Evolutionary conservation across 2,329 filamentous ascomycete species (phyloP), one percentile per base, ranked within the genome.

Genomic region (Setomelanomma holmii): DNA sequence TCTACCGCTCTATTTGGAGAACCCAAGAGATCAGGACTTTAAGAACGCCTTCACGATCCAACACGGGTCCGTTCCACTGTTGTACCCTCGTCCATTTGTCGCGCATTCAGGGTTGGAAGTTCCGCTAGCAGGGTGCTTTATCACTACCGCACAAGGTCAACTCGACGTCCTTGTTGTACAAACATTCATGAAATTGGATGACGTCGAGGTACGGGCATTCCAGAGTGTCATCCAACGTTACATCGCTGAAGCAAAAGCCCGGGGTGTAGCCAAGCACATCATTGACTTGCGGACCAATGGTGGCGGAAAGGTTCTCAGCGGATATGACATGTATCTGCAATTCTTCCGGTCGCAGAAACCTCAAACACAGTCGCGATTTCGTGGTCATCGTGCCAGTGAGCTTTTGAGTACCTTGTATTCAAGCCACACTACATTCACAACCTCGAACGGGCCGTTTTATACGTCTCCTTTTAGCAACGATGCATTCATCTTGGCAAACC

Each of bases 231-330:
- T 79, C 4, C 60, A 78, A 22, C 33, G 68, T 0, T 82, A 86
- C 61, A 75, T 87, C 12, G 68, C 75, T 0, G 68, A 77, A 21
- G 78, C 80, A n/a, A 76, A 80, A 42, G 60, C 68, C 0, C 75
- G 76, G 4, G 77, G 79, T 1, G 84, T 85, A 59, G 80, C 75
- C 20, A 86, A 83, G 62, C 75, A 89, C 5, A 77, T 90, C 40
- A 82, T 90, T 55, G 88, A 90, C 60, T 62, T 90, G 5, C 80
- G 82, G 4, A 78, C 75, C 8, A 90, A 90, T 60, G 76, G 76
- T 0, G 87, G 87, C 19, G 87, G 87, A 12, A 71, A 67, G 17
- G 64, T 76, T 6, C 49, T 74, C 4, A 64, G 71, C 0, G 76
- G 73, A 33, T 76, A 75, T 58, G 76, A 79, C 50, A 64, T 68